Conservation (phyloP, 352 stramenopile species). For the Salisapilia sapeloensis region DNA sequence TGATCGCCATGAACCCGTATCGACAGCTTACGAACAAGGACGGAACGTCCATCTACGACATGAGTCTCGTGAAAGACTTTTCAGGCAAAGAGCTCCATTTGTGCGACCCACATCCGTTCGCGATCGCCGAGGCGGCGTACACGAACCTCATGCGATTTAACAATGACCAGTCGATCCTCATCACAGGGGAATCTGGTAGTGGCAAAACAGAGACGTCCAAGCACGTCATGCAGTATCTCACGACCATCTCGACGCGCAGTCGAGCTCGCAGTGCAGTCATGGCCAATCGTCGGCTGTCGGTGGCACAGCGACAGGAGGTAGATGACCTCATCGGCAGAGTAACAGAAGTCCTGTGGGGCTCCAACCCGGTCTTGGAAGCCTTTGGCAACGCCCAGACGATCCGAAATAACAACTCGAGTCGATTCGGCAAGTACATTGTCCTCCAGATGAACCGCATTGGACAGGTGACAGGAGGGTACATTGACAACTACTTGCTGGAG, state of each 20-base stretch:
- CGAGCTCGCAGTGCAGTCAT: constrained; percentile 52
- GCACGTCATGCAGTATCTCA: constrained; percentile 91
- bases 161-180: constrained; percentile 72
- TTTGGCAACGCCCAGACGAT: constrained; percentile 80
- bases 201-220: constrained; percentile 95
- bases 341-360: constrained; percentile 59
- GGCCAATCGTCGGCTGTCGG: constrained; percentile 59
- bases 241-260: constrained; percentile 57
- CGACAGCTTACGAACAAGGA: constrained; percentile 54
- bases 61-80: constrained; percentile 61
- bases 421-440: constrained; percentile 81
- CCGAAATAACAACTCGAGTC: constrained; percentile 76
- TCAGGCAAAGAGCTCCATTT: constrained; percentile 68
- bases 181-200: constrained; percentile 71
- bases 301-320: constrained; percentile 50
- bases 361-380: constrained; percentile 68
- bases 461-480: constrained; percentile 67
- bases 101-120: constrained; percentile 71
- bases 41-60: constrained; percentile 59
- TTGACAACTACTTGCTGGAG: constrained; percentile 87
- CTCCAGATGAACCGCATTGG: constrained; percentile 71
- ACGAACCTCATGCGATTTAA: constrained; percentile 79
- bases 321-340: constrained; percentile 57
- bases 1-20: constrained; percentile 85
- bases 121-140: constrained; percentile 77